Conservation (phyloP, 495 filamentous ascomycete genomes). For the Podospora pseudoanserina region DNA sequence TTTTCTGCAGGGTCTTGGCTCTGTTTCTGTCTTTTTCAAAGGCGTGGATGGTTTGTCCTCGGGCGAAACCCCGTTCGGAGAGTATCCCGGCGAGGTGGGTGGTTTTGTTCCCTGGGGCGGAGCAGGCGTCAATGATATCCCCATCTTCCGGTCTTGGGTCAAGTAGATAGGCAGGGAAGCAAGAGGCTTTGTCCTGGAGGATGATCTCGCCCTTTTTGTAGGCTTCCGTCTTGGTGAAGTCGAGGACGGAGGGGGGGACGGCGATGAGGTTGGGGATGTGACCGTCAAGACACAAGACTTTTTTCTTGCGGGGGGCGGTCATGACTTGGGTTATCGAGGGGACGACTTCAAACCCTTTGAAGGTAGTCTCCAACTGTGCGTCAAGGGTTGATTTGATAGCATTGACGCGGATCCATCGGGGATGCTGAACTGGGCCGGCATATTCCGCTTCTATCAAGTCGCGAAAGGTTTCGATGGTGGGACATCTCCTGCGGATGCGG, state of each 20-base stretch:
- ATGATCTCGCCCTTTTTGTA: constrained; percentile 77
- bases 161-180: constrained; percentile 86
- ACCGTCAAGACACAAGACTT: constrained; percentile 58
- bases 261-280: constrained; percentile 82
- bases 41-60: constrained; percentile 48
- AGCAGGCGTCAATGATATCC: constrained; percentile 82
- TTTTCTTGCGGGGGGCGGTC: constrained; percentile 17
- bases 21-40: constrained; percentile 67
- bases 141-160: constrained; percentile 58
- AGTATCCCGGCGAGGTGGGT: constrained; percentile 83
- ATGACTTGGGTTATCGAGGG: constrained; percentile 46
- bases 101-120: constrained; percentile 95
- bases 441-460: constrained; percentile 49
- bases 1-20: constrained; percentile 69
- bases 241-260: constrained; percentile 56
- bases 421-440: constrained; percentile 42
- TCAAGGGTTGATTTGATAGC: constrained; percentile 66
- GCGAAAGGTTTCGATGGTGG: constrained; percentile 61
- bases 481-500: constrained; percentile 65
- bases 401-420: constrained; percentile 89
- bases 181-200: constrained; percentile 93
- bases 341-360: constrained; percentile 53
- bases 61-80: constrained; percentile 21
- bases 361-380: constrained; percentile 65
- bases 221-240: constrained; percentile 64